Conservation (phyloP, 164 flowering plant genomes). For the Vitis labrusca region DNA sequence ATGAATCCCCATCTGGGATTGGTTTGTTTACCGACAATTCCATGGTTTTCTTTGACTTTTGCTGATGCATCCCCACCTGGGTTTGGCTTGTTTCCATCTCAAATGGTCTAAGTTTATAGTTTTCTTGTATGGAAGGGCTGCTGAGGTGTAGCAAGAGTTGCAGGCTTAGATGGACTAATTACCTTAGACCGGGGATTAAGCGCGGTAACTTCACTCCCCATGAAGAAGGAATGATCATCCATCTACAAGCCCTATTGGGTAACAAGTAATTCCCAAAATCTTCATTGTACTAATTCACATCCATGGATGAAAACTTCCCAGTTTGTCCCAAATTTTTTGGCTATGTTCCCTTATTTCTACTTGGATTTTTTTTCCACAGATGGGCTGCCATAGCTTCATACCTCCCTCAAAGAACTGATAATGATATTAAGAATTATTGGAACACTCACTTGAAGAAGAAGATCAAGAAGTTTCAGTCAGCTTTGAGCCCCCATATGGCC, state of each 20-base stretch:
- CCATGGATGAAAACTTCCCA: background rate
- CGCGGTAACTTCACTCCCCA: conserved; percentile 10
- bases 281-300: background rate
- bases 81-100: too few relatives aligned
- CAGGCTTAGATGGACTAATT: conserved; percentile 9
- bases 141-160: conserved; percentile 11
- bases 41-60: too few relatives aligned
- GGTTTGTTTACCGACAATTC: too few relatives aligned
- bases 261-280: conserved; percentile 2
- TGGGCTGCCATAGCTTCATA: conserved; percentile 14
- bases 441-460: conserved; percentile 14
- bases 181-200: conserved; percentile 10
- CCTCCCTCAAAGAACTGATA: conserved; percentile 5
- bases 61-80: too few relatives aligned
- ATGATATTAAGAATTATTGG: conserved; percentile 6
- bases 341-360: background rate
- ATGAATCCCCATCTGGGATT: too few relatives aligned
- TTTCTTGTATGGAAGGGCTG: conserved; percentile 2
- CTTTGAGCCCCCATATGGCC: background rate
- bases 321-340: background rate
- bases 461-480: conserved; percentile 7
- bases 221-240: conserved; percentile 11
- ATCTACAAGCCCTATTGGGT: conserved; percentile 9
- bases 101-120: too few relatives aligned
- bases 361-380: background rate